Evolutionary conservation across 2,329 filamentous ascomycete genomes (phyloP), one percentile per base, ranked within the genome.

Genomic region (Neobulgaria alba): DNA sequence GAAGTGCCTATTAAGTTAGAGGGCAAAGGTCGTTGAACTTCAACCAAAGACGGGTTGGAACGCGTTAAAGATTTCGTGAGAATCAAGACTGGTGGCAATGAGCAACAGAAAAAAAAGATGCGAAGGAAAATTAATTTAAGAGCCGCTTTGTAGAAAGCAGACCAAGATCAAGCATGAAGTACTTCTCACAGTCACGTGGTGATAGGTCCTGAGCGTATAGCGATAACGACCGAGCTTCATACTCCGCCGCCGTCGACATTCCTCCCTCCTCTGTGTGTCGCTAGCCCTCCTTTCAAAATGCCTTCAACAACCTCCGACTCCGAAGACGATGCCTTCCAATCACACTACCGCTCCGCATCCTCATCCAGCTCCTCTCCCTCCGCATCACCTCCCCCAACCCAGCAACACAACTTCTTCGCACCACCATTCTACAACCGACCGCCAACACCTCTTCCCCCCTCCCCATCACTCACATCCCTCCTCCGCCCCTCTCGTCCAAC

Each of bases 381-480:
- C 21, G 7, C 23, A 7, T 12, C 7, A 26, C 23, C 7, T 7
- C 23, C 23, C 12, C 23, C 7, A 7, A 26, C 7, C 12, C 7
- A 7, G 7, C 64, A 61, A 47, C 65, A 64, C 43, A 63, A 63
- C 54, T 58, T 68, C 48, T 84, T 82, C 60, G 75, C 73, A 9
- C 92, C 92, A 18, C 92, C 92, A 12, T 96, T 96, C 69, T 98
- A 98, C 69, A 93, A 93, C 50, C 79, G 90, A 3, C 92, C 92
- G n/a, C 92, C 92, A 0, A 95, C 88, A 2, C 90, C 92, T 3
- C 71, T 96, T 0, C 92, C 92, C 0, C 90, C 90, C 0, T 95
- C 88, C 1, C 92, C 92, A 0, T 94, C 86, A 1, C 67, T 98
- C 50, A 96, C 90, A 0, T 95, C 88, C 10, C 79, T 98, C 15